These are phyloP conservation scores for Fusarium napiforme DNA, from an alignment of 2,329 filamentous ascomycete genomes.

Conservation along the genomic window DNA sequence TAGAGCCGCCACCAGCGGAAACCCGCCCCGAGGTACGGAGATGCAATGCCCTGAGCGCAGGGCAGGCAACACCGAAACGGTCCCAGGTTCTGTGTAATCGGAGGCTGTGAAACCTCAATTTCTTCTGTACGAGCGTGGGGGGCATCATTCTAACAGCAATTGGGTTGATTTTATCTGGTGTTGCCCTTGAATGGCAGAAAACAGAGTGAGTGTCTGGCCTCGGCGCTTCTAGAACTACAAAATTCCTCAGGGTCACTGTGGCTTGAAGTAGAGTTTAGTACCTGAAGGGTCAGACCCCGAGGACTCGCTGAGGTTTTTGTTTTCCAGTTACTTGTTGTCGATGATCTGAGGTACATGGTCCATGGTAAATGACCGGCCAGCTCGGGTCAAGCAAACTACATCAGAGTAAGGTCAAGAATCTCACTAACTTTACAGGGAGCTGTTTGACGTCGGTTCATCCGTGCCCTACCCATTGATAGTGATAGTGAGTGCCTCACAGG, in stretches of 20 bases:
- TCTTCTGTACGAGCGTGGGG: slow-evolving; percentile 8
- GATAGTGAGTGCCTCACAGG: slow-evolving; percentile 2
- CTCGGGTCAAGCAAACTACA: slow-evolving; percentile 5
- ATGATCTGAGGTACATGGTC: neutral
- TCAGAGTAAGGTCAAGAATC: neutral
- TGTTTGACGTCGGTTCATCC: slow-evolving; percentile 26
- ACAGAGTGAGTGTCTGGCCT: slow-evolving; percentile 4
- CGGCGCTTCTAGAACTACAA: slow-evolving; percentile 33
- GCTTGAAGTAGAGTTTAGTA: slow-evolving; percentile 36
- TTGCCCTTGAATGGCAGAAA: slow-evolving; percentile 12
- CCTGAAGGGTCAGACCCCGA: slow-evolving; percentile 16
- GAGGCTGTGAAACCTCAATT: slow-evolving; percentile 7
- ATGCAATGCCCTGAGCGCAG: neutral
- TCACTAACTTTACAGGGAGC: slow-evolving; percentile 21
- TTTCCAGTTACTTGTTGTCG: neutral
- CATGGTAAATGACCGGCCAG: neutral
- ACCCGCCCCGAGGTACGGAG: slow-evolving; percentile 14
- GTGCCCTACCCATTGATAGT: slow-evolving; percentile 20
- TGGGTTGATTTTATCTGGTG: neutral
- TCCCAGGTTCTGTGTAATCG: neutral
- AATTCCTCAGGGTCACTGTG: slow-evolving; percentile 29
- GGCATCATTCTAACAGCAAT: neutral
- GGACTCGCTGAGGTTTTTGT: neutral
- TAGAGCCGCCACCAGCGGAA: slow-evolving; percentile 26
- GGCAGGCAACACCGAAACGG: slow-evolving; percentile 12